phyloP scores from a whole-genome alignment of 441 rosid species.

The Lagerstroemia fauriei region DNA sequence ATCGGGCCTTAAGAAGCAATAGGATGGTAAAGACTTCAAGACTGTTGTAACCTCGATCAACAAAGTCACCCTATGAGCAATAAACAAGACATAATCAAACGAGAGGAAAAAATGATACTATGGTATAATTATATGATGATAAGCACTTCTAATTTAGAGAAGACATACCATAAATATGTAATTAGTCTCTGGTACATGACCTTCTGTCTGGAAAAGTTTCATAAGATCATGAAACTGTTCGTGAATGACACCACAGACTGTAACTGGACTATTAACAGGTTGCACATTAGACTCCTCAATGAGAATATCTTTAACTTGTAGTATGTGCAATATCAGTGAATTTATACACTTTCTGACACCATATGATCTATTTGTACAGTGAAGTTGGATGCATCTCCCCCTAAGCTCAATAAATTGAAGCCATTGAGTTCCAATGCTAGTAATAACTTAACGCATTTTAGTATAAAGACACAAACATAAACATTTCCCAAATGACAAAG shows the following conservation, averaged over 20 bases:
- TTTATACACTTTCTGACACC: neutral
- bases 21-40: conserved; percentile 98
- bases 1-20: conserved; percentile 98
- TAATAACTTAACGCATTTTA: too few species aligned
- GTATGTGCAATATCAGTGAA: neutral
- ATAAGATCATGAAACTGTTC: conserved; percentile 98
- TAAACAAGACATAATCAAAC: neutral
- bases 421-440: too few species aligned
- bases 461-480: too few species aligned
- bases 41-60: conserved; percentile 97
- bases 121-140: neutral
- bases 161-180: conserved; percentile 88
- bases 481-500: too few species aligned
- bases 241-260: conserved; percentile 96
- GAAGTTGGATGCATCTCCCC: neutral
- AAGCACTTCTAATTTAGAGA: neutral
- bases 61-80: conserved; percentile 81
- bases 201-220: conserved; percentile 99
- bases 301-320: conserved; percentile 91
- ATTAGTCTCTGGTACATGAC: conserved; percentile 96
- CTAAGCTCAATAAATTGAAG: too few species aligned
- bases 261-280: conserved; percentile 98
- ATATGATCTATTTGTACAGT: neutral
- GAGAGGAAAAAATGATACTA: neutral
- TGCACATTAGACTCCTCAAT: conserved; percentile 97